These are phyloP conservation scores for Scenedesmus sp. DNA, from an alignment of 163 green algal genomes.

Conservation along the genomic window DNA sequence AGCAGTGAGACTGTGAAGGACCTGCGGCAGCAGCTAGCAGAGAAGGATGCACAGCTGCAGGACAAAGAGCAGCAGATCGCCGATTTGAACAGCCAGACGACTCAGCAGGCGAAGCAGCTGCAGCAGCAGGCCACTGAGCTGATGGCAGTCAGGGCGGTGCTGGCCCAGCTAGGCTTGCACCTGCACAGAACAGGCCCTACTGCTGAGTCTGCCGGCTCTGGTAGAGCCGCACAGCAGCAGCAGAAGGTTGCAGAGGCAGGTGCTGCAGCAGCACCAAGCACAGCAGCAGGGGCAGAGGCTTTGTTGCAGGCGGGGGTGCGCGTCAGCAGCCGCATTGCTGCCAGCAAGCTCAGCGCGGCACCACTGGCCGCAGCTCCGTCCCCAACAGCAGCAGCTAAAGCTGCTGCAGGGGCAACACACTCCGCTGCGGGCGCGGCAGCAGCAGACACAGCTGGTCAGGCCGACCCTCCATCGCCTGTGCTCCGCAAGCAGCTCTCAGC, in stretches of 20 bases:
- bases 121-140: background rate
- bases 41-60: background rate
- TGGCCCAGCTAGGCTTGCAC: background rate
- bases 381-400: background rate
- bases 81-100: background rate
- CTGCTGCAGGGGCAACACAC: background rate
- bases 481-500: background rate
- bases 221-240: background rate
- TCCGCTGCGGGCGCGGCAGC: background rate
- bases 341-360: background rate
- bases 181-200: background rate
- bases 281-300: background rate
- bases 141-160: background rate
- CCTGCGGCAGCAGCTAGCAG: constrained; percentile 22
- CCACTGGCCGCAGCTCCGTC: background rate
- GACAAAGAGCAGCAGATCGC: constrained; percentile 3
- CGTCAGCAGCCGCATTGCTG: background rate
- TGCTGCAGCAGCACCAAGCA: background rate
- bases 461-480: background rate
- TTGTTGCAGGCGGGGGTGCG: background rate
- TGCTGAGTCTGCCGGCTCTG: background rate
- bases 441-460: background rate
- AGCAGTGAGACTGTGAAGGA: background rate
- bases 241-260: background rate
- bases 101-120: background rate